A percentile compares a stretch with the other conserved stretches of the same genome.
These are phyloP conservation scores for Poa annua DNA, from an alignment of 176 grass and related monocot genomes.

Conservation along the genomic window DNA sequence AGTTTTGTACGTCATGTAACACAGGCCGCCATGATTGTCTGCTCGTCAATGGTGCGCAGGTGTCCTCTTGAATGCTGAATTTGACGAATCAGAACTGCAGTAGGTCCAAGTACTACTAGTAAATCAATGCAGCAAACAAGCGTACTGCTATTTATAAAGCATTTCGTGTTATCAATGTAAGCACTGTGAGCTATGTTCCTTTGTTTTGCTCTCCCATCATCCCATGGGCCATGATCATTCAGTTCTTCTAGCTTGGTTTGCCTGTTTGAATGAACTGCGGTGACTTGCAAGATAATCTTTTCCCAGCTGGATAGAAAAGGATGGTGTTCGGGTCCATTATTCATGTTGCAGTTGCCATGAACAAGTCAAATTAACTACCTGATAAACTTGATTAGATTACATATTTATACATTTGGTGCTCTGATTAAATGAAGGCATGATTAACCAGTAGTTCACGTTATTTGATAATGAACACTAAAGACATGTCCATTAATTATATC, in stretches of 20 bases:
- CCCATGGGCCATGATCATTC: neutral
- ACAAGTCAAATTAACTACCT: neutral
- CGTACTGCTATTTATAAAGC: neutral
- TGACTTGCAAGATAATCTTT: neutral
- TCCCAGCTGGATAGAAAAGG: neutral
- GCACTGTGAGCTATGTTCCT: neutral
- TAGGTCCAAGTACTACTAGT: neutral
- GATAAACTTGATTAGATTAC: neutral
- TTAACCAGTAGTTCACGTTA: neutral
- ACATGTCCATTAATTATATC: too few relatives aligned
- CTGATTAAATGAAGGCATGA: neutral
- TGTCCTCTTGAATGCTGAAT: conserved; percentile 46
- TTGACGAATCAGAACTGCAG: conserved; percentile 36
- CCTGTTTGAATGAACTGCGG: neutral
- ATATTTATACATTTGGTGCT: neutral
- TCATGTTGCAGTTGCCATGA: conserved; percentile 11
- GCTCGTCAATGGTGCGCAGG: conserved; percentile 23
- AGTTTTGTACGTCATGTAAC: conserved; percentile 32
- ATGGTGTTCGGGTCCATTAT: neutral
- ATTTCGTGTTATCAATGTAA: neutral
- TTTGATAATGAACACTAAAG: neutral
- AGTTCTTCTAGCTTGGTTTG: neutral
- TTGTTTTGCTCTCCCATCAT: neutral
- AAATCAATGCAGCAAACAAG: conserved; percentile 7
- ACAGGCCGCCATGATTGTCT: conserved; percentile 4